Base-by-base conservation (phyloP, 2,329 filamentous ascomycete genomes). In the Fusarium heterosporum region DNA sequence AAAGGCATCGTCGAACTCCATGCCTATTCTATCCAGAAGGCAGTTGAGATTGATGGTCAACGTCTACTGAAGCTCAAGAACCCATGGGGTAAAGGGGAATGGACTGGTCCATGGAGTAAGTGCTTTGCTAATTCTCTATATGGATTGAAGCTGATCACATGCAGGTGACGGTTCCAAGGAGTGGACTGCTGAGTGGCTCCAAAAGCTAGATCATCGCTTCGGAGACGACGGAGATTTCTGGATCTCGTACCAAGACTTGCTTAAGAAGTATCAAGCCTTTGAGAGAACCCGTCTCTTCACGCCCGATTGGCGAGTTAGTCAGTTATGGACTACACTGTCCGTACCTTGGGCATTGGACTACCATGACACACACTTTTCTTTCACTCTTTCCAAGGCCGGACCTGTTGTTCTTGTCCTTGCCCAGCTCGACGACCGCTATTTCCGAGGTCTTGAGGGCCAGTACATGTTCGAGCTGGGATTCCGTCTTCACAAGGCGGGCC, bases 161-260 rank as follows among this genome's bases (percentile, higher is more conserved):
- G 2, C 16, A 80, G 83, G 82, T 5, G 93, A 96, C 73, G 93
- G 93, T 0, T 93, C 90, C 8, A 91, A 92, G 71, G 89, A 95
- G 76, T 96, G 93, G 93, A 95, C 91, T 1, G 83, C 91, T 0
- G 89, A 93, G 68, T 93, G 90, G 86, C 88, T 95, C 78, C 79
- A 88, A 61, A 88, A 90, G 70, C 83, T 96, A 1, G 83, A 85
- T 43, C 91, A 94, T 74, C 87, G 85, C 40, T 94, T 94, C 69
- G 91, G 91, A 38, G 90, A 93, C 68, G 91, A 94, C 69, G 91
- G 91, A 25, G 87, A 84, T 43, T 87, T 87, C 63, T 87, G 85
- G 85, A 87, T 87, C 70, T 81, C 83, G 4, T 87, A 88, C 69
- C 79, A 84, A 17, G 86, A 88, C 68, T 80, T 88, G 12, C 79